phyloP scores from a whole-genome alignment of 2,329 filamentous ascomycete species.

The Paraconiothyrium sp. region DNA sequence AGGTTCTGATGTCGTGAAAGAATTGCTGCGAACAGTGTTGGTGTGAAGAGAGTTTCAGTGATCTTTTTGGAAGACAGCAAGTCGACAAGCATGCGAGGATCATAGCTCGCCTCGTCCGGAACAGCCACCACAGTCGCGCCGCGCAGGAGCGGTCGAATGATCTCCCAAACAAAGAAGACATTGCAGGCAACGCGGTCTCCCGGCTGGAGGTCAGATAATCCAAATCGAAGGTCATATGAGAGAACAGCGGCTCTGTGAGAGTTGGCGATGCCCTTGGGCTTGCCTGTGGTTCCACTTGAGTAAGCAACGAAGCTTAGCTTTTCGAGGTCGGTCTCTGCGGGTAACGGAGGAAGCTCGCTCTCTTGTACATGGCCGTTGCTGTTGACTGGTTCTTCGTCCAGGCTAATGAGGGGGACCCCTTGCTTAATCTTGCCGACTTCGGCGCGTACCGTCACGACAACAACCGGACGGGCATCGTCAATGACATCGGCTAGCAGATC shows the following conservation, averaged over 20 bases:
- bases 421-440: conserved; percentile 73
- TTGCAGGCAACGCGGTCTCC: conserved; percentile 87
- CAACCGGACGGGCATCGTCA: conserved; percentile 75
- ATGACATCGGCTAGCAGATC: conserved; percentile 79
- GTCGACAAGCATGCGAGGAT: conserved; percentile 77
- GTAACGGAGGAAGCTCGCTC: conserved; percentile 60
- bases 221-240: conserved; percentile 78
- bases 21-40: conserved; percentile 78
- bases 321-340: conserved; percentile 74
- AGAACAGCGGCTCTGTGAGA: conserved; percentile 77
- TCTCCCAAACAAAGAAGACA: conserved; percentile 89
- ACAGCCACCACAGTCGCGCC: conserved; percentile 80
- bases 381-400: conserved; percentile 61
- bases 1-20: conserved; percentile 75
- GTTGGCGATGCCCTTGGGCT: conserved; percentile 84
- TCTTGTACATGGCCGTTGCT: conserved; percentile 48
- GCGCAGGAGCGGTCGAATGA: conserved; percentile 76
- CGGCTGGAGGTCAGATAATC: conserved; percentile 72
- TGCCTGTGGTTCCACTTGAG: conserved; percentile 79
- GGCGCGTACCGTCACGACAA: conserved; percentile 73
- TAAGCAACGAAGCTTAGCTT: conserved; percentile 82
- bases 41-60: conserved; percentile 86
- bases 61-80: conserved; percentile 71
- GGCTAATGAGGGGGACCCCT: conserved; percentile 69
- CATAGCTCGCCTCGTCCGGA: conserved; percentile 80